These are phyloP conservation scores for Aspergillus ellipticus DNA, from an alignment of 495 filamentous ascomycete genomes.

Conservation along the genomic window DNA sequence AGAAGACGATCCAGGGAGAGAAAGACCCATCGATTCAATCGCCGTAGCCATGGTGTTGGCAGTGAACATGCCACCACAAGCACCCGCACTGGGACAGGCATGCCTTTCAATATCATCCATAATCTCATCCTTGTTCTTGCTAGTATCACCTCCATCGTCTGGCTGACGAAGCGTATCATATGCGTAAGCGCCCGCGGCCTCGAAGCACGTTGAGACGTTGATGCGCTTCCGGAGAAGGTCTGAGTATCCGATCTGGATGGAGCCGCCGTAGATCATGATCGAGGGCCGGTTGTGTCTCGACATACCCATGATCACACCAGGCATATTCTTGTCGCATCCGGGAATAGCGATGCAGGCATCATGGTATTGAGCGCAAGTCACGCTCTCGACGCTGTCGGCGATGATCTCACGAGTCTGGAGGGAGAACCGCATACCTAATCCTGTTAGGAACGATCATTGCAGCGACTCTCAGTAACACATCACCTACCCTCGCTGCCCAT, in stretches of 20 bases:
- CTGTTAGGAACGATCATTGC: not conserved
- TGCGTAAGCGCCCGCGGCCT: constrained; percentile 81
- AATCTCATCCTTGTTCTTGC: constrained; percentile 68
- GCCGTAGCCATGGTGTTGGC: constrained; percentile 98
- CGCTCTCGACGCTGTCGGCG: constrained; percentile 90
- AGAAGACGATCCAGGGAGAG: constrained; percentile 83
- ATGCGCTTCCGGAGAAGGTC: constrained; percentile 71
- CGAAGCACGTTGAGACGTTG: constrained; percentile 89
- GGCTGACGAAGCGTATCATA: constrained; percentile 65
- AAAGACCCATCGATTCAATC: constrained; percentile 93
- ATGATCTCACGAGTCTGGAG: constrained; percentile 95
- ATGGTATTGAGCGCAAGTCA: constrained; percentile 82
- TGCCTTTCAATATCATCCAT: constrained; percentile 83
- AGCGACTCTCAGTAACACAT: not conserved
- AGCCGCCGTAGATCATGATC: constrained; percentile 84
- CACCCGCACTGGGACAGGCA: constrained; percentile 85
- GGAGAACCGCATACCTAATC: constrained; percentile 87
- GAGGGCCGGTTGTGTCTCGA: constrained; percentile 89
- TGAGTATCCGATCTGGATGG: constrained; percentile 83
- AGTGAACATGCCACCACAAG: constrained; percentile 97
- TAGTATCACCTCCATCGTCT: constrained; percentile 52
- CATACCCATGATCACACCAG: constrained; percentile 77
- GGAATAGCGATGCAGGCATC: constrained; percentile 95
- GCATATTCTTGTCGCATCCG: constrained; percentile 99
- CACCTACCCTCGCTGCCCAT: constrained; percentile 87